phyloP scores from a whole-genome alignment of 108 stramenopile species.

The Cyclotella cryptica region DNA sequence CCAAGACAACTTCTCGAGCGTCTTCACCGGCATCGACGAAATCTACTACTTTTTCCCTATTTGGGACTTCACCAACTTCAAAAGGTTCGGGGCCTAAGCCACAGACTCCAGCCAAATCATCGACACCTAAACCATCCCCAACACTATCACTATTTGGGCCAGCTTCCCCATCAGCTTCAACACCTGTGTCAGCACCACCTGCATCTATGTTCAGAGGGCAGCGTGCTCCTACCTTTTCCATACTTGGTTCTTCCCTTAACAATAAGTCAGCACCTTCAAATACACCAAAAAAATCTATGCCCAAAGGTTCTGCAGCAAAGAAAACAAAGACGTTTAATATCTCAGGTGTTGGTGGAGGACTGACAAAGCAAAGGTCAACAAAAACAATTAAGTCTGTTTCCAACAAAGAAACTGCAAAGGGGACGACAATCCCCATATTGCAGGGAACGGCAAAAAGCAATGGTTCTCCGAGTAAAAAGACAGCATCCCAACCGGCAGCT shows the following conservation, averaged over 20 bases:
- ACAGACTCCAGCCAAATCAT: neutral
- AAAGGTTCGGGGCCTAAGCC: neutral
- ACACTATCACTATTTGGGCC: neutral
- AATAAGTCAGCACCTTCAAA: neutral
- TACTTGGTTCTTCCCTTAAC: neutral
- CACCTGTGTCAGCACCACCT: neutral
- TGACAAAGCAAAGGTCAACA: neutral
- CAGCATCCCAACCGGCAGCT: neutral
- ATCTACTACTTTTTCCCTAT: neutral
- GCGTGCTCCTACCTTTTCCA: neutral
- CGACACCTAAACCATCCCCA: neutral
- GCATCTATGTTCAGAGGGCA: neutral
- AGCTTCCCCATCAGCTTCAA: neutral
- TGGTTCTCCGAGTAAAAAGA: neutral
- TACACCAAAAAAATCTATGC: neutral
- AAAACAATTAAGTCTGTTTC: neutral
- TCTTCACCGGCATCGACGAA: neutral
- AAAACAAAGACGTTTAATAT: conserved; percentile 1
- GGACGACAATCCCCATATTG: neutral
- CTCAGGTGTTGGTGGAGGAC: conserved; percentile 20
- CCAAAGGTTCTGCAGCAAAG: conserved; percentile 11
- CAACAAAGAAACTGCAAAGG: neutral
- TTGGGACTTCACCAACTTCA: neutral
- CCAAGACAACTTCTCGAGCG: neutral
- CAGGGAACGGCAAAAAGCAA: neutral